These are phyloP conservation scores for Sporobolomyces roseus DNA, from an alignment of 768 basidiomycete genomes.

Conservation along the genomic window DNA sequence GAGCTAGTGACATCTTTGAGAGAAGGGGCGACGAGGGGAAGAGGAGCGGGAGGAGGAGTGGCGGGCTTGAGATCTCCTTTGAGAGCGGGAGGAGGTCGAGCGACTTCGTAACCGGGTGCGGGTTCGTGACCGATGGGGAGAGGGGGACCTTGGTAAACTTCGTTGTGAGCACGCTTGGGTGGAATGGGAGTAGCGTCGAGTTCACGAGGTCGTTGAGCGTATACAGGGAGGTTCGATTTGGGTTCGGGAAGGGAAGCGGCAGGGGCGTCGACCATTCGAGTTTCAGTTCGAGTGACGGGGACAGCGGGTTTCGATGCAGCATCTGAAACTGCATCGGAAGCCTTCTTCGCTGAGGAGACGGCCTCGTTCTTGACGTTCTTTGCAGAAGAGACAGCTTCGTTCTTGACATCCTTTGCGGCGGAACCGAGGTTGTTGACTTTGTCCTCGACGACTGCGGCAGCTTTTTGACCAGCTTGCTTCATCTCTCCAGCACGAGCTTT, in stretches of 20 bases:
- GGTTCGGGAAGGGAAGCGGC: conserved; percentile 23
- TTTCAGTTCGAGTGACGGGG: conserved; percentile 11
- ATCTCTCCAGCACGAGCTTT: conserved; percentile 57
- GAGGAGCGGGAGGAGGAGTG: conserved; percentile 47
- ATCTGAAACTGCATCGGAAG: conserved; percentile 64
- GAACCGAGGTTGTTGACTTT: conserved; percentile 47
- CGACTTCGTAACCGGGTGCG: conserved; percentile 77
- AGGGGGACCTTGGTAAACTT: conserved; percentile 60
- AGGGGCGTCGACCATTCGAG: conserved; percentile 42
- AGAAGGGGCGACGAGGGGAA: conserved; percentile 77
- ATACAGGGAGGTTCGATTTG: conserved; percentile 38
- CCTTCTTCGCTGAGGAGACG: conserved; percentile 57
- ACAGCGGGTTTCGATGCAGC: neutral
- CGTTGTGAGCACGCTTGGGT: conserved; percentile 44
- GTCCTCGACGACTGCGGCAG: conserved; percentile 45
- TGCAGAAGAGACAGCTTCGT: conserved; percentile 58
- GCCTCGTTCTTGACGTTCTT: conserved; percentile 49
- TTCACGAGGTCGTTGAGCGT: conserved; percentile 47
- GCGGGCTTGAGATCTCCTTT: conserved; percentile 45
- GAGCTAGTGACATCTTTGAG: conserved; percentile 67
- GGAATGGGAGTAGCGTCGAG: conserved; percentile 48
- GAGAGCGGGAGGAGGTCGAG: conserved; percentile 53
- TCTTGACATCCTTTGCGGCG: conserved; percentile 35
- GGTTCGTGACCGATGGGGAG: conserved; percentile 93
- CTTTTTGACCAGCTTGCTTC: conserved; percentile 48